Evolutionary conservation across 2,329 filamentous ascomycete genomes (phyloP).

Genomic region (Lachnellula cervina): DNA sequence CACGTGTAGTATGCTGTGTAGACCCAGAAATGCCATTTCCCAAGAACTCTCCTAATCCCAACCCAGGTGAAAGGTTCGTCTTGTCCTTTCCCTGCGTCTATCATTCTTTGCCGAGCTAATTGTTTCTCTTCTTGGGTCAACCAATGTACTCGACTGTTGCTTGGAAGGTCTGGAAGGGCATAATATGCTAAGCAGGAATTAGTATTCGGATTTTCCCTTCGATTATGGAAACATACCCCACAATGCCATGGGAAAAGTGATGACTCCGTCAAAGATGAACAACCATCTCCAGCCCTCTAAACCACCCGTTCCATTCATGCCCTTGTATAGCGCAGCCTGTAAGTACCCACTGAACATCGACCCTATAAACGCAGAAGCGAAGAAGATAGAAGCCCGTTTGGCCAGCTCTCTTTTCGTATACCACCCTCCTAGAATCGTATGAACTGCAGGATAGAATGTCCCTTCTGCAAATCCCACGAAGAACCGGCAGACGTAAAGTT

Average conservation of each 20-base stretch:
- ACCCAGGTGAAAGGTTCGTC: slow-evolving; percentile 21
- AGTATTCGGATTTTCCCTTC: not conserved
- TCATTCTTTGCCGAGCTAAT: slow-evolving; percentile 14
- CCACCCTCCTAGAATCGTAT: slow-evolving; percentile 35
- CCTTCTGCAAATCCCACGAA: slow-evolving; percentile 49
- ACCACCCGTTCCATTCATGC: slow-evolving; percentile 35
- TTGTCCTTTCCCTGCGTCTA: slow-evolving; percentile 16
- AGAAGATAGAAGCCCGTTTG: slow-evolving; percentile 39
- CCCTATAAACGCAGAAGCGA: slow-evolving; percentile 32
- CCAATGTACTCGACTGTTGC: slow-evolving; percentile 17
- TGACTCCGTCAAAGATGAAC: slow-evolving; percentile 33
- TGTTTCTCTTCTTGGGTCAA: slow-evolving; percentile 12
- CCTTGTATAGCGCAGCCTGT: slow-evolving; percentile 36
- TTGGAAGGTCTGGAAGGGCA: slow-evolving; percentile 19
- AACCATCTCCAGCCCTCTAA: slow-evolving; percentile 41
- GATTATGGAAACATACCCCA: slow-evolving; percentile 18
- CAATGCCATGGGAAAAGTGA: slow-evolving; percentile 28
- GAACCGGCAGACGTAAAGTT: slow-evolving; percentile 48
- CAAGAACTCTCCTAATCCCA: slow-evolving; percentile 26
- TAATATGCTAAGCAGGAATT: slow-evolving; percentile 8
- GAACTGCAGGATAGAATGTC: slow-evolving; percentile 32
- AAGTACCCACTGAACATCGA: slow-evolving; percentile 41
- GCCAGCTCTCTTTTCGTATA: slow-evolving; percentile 39
- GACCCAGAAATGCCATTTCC: slow-evolving; percentile 33
- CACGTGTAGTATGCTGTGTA: slow-evolving; percentile 29